Evolutionary conservation across 208 protist species (phyloP), one percentile per base, ranked within the genome.

Genomic region (Herpetomonas samuelpessoai): DNA sequence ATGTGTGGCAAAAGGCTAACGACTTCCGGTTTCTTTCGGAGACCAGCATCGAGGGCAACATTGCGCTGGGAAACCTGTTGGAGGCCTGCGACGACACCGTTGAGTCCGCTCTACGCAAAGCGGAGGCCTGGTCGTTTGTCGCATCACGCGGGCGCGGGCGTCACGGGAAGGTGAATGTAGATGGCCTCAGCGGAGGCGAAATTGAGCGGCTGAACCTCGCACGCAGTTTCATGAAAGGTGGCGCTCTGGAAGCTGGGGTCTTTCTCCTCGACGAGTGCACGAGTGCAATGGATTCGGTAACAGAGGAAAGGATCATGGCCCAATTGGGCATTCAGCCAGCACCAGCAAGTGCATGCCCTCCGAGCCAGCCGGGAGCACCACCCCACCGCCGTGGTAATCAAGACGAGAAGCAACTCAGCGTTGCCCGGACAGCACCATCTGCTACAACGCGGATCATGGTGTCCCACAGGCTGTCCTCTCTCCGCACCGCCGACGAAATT

Each of bases 141-240:
- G 46, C 66, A 4, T 65, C 58, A 0, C 78, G 85, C 24, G 75
- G 66, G 19, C 68, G 57, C n/a, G 81, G 81, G 19, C 50, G 65
- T 35, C 41, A 62, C 7, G 50, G 51, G 41, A 54, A 38, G 44
- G 52, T 88, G 28, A 31, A 63, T 30, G 38, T 19, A 10, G 16
- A 53, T 39, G 65, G 78, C 22, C 81, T 81, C 60, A 93, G 86
- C 57, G 86, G 82, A 22, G 86, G 86, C 6, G 82, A 93, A 53
- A 49, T 84, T 27, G 76, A 84, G 47, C 74, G 82, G 29, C 71
- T 93, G 48, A 70, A 49, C 47, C 31, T 93, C 10, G 86, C 86
- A 14, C 79, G 86, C 35, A 68, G 73, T 10, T 46, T 88, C 3
- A 79, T 90, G 75, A 71, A 60, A 52, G 27, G 53, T 26, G 2